Evolutionary conservation across 768 basidiomycete species (phyloP).

Genomic region (Termitomyces sp.): DNA sequence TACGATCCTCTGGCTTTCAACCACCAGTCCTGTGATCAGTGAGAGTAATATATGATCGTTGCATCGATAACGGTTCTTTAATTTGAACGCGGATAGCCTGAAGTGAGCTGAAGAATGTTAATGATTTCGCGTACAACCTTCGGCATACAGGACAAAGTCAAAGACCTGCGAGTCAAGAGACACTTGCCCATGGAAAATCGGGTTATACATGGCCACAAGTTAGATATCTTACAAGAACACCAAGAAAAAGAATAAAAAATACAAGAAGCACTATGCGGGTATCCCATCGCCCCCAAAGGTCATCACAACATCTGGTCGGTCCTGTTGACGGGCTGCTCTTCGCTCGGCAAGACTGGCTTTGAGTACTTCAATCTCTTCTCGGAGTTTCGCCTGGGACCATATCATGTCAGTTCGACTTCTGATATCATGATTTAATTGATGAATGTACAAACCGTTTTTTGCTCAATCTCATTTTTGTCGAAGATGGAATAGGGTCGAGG

Average conservation of each 20-base stretch:
- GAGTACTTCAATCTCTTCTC: slow-evolving; percentile 55
- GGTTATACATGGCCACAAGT: background rate
- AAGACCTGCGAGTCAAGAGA: background rate
- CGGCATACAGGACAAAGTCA: no score
- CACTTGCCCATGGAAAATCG: background rate
- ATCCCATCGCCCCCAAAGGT: slow-evolving; percentile 7
- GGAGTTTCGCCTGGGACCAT: slow-evolving; percentile 47
- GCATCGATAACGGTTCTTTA: no score
- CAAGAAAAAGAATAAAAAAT: background rate
- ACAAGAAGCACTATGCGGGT: background rate
- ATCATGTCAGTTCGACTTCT: background rate
- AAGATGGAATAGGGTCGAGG: slow-evolving; percentile 59
- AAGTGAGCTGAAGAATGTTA: no score
- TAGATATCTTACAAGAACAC: background rate
- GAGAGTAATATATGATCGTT: background rate
- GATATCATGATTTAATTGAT: background rate
- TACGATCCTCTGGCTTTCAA: background rate
- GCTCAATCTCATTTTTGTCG: slow-evolving; percentile 51
- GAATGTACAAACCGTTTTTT: slow-evolving; percentile 45
- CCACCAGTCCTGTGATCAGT: background rate
- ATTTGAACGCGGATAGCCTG: no score
- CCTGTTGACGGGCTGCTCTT: slow-evolving; percentile 23
- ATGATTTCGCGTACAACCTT: no score
- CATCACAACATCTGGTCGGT: slow-evolving; percentile 8
- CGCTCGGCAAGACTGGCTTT: slow-evolving; percentile 47